phyloP scores from a whole-genome alignment of 768 basidiomycete species.

The Rhizopogon sp. region DNA sequence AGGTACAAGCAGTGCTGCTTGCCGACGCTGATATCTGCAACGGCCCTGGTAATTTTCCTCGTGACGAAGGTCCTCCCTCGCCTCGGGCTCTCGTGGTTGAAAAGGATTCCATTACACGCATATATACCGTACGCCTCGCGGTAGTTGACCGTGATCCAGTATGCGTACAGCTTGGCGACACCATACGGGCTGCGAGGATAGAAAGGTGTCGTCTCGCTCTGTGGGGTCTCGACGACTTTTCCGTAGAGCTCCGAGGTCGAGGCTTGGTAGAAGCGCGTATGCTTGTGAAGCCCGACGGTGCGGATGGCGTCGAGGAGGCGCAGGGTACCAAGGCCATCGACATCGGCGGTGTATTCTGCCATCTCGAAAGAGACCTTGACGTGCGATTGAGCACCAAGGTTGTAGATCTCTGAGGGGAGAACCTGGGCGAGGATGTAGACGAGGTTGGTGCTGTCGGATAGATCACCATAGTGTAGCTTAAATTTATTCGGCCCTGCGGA shows the following conservation, averaged over 20 bases:
- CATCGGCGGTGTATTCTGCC: constrained; percentile 98
- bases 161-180: constrained; percentile 90
- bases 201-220: constrained; percentile 95
- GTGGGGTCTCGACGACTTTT: constrained; percentile 92
- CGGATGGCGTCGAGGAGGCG: constrained; percentile 94
- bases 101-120: constrained; percentile 94
- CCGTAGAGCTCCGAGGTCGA: constrained; percentile 97
- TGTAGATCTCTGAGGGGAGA: constrained; percentile 95
- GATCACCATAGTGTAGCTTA: constrained; percentile 87
- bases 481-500: constrained; percentile 64
- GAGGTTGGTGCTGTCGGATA: constrained; percentile 94
- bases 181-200: constrained; percentile 98
- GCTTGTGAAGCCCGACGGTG: constrained; percentile 90
- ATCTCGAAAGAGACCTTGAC: constrained; percentile 99
- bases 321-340: constrained; percentile 92
- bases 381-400: constrained; percentile 95
- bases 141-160: constrained; percentile 90
- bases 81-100: constrained; percentile 97
- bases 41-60: constrained; percentile 89
- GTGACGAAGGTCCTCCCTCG: constrained; percentile 95
- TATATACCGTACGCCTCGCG: constrained; percentile 96
- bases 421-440: constrained; percentile 95
- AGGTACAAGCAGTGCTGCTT: constrained; percentile 91
- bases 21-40: constrained; percentile 84
- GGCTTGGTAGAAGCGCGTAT: constrained; percentile 95